Evolutionary conservation across 441 rosid species (phyloP).

Genomic region (Geranium incanum): DNA sequence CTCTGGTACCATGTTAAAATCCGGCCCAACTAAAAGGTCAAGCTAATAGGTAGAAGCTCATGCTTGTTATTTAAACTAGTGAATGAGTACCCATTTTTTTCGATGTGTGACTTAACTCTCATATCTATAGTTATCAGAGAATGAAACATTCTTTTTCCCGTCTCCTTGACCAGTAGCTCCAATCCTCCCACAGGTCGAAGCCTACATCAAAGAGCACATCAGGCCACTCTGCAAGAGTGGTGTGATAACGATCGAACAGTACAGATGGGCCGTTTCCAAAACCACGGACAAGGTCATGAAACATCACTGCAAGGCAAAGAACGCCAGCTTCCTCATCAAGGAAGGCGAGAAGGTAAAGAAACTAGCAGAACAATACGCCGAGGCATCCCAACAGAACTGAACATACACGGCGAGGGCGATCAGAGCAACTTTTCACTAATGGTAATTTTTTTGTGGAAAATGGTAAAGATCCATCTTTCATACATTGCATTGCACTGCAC

Average conservation of each 20-base stretch:
- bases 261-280: slow-evolving; percentile 91
- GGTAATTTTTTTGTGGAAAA: neutral
- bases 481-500: neutral
- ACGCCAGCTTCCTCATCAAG: slow-evolving; percentile 80
- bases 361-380: slow-evolving; percentile 91
- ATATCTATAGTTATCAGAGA: too few relatives aligned
- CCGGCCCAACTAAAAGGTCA: too few relatives aligned
- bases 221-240: slow-evolving; percentile 92
- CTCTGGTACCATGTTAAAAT: too few relatives aligned
- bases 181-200: slow-evolving; percentile 59
- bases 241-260: slow-evolving; percentile 69
- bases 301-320: slow-evolving; percentile 74
- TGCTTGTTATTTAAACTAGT: too few relatives aligned
- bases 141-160: neutral
- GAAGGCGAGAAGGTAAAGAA: slow-evolving; percentile 98
- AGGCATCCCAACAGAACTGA: slow-evolving; percentile 54
- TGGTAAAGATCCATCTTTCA: neutral
- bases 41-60: too few relatives aligned
- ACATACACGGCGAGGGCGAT: neutral
- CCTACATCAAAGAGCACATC: slow-evolving; percentile 90
- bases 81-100: too few relatives aligned
- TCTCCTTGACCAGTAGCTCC: slow-evolving; percentile 6
- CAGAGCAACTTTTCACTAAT: neutral
- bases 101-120: too few relatives aligned
- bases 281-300: slow-evolving; percentile 88